These are phyloP conservation scores for Linum tenue DNA, from an alignment of 345 rosid genomes.

Conservation along the genomic window DNA sequence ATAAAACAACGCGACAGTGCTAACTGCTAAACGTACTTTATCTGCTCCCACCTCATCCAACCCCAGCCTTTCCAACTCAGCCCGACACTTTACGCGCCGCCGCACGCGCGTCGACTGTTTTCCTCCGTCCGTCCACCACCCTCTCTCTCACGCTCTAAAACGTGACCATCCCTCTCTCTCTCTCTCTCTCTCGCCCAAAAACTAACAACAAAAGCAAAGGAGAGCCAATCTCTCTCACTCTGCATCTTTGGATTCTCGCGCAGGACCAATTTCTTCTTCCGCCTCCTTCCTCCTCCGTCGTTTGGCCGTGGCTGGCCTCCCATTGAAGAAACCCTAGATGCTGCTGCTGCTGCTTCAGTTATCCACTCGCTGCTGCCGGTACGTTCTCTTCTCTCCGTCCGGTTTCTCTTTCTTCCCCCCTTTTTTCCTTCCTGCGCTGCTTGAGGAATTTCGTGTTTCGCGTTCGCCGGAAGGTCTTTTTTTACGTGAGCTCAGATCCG, in stretches of 20 bases:
- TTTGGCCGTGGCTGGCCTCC: constrained; percentile 13
- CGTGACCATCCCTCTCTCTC: constrained; percentile 17
- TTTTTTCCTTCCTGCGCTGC: background rate
- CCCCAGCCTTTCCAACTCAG: constrained; percentile 1
- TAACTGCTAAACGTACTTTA: constrained; percentile 18
- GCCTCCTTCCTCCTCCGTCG: background rate
- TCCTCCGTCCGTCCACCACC: too few relatives aligned
- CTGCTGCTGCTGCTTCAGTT: constrained; percentile 30
- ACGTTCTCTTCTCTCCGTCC: background rate
- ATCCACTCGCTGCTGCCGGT: constrained; percentile 15
- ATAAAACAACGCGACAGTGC: constrained; percentile 5
- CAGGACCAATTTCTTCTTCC: constrained; percentile 4
- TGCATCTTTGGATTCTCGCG: constrained; percentile 18
- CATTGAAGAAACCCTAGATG: constrained; percentile 35
- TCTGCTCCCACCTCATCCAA: too few relatives aligned
- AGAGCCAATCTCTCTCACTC: background rate
- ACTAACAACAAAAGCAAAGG: constrained; percentile 11
- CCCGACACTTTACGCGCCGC: constrained; percentile 17
- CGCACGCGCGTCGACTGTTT: constrained; percentile 13
- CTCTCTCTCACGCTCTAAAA: constrained; percentile 7
- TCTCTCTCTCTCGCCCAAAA: constrained; percentile 1
- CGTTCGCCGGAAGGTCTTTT: background rate
- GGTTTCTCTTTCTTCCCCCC: background rate
- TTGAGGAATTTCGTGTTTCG: background rate
- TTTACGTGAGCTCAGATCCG: constrained; percentile 31